phyloP scores from a whole-genome alignment of 176 grass and related monocot genomes.

The Miscanthus lutarioriparius region DNA sequence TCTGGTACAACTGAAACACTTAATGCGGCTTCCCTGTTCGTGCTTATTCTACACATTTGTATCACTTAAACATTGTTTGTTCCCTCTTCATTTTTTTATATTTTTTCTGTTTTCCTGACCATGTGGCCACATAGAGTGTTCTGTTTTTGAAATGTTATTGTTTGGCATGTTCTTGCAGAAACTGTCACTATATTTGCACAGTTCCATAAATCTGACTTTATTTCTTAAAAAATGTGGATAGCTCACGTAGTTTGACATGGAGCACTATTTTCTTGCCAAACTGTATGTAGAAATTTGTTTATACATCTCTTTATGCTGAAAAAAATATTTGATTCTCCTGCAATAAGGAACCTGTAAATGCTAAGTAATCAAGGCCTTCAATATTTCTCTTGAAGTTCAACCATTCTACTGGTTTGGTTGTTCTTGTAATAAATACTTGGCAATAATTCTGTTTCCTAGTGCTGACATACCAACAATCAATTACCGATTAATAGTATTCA shows the following conservation, averaged over 20 bases:
- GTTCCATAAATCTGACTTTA: background rate
- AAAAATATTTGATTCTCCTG: conserved; percentile 5
- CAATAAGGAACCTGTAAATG: conserved; percentile 13
- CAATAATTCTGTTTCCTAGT: background rate
- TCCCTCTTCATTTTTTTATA: background rate
- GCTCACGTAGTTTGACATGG: background rate
- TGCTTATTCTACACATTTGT: conserved; percentile 23
- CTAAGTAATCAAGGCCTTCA: background rate
- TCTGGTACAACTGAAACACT: conserved; percentile 55
- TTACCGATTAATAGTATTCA: background rate
- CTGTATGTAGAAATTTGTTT: background rate
- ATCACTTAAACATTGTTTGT: conserved; percentile 16
- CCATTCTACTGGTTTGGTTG: background rate
- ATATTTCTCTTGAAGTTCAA: background rate
- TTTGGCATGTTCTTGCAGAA: conserved; percentile 12
- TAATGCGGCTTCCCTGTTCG: background rate
- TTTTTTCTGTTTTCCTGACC: background rate
- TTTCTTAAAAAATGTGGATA: background rate
- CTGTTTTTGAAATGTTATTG: conserved; percentile 4
- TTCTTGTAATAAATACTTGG: background rate
- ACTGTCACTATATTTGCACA: background rate
- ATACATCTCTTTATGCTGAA: conserved; percentile 13
- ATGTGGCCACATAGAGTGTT: conserved; percentile 2
- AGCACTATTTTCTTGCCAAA: conserved; percentile 11
- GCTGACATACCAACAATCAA: background rate